These are phyloP conservation scores for Hanseniaspora guilliermondii DNA, from an alignment of 805 yeast species.

Conservation along the genomic window DNA sequence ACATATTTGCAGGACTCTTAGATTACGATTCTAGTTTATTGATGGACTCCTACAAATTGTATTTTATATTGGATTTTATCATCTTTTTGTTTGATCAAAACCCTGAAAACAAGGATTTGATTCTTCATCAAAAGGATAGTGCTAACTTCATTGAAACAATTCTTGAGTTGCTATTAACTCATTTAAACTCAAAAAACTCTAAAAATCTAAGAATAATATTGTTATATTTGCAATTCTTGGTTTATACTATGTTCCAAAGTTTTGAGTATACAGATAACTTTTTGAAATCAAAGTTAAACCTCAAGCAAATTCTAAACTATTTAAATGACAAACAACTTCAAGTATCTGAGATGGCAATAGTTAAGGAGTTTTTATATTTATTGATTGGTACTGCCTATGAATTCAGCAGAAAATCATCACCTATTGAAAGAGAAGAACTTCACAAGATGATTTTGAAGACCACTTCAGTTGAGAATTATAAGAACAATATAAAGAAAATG, in stretches of 20 bases:
- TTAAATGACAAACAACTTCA: conserved; percentile 37
- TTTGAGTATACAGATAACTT: conserved; percentile 63
- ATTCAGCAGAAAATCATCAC: conserved; percentile 50
- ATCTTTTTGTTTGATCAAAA: conserved; percentile 39
- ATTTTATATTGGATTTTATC: conserved; percentile 67
- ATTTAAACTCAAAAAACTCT: conserved; percentile 33
- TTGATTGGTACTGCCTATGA: conserved; percentile 72
- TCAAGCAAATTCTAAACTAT: conserved; percentile 57
- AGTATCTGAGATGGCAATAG: conserved; percentile 37
- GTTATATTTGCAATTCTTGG: conserved; percentile 63
- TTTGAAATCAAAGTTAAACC: conserved; percentile 50
- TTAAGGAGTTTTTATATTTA: conserved; percentile 61
- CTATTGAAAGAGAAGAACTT: conserved; percentile 47
- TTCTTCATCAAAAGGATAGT: conserved; percentile 47
- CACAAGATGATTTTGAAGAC: conserved; percentile 51
- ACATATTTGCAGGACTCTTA: conserved; percentile 56
- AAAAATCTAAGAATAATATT: conserved; percentile 65
- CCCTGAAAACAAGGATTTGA: conserved; percentile 40
- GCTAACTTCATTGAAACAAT: conserved; percentile 62
- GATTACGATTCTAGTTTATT: conserved; percentile 63
- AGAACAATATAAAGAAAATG: conserved; percentile 60
- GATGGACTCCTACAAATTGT: conserved; percentile 73
- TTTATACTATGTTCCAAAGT: conserved; percentile 70
- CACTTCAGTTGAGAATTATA: conserved; percentile 72
- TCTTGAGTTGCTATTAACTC: conserved; percentile 57